These are phyloP conservation scores for Leonotis leonurus DNA, from an alignment of 257 asterid species.

Conservation along the genomic window DNA sequence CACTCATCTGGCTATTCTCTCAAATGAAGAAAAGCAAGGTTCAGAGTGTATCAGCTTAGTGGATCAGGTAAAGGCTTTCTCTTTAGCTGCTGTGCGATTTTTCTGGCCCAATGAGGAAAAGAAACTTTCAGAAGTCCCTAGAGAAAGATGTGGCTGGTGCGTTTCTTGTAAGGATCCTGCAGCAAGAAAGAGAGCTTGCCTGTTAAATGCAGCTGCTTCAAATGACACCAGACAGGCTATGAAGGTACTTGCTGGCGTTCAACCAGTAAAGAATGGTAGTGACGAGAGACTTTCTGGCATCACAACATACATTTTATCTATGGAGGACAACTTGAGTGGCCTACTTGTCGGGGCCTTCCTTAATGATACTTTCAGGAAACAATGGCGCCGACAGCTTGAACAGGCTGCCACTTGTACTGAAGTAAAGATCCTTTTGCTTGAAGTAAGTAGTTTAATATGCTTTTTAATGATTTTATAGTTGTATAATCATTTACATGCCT, in stretches of 20 bases:
- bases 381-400: constrained; percentile 66
- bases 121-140: constrained; percentile 66
- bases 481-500: constrained; percentile 7
- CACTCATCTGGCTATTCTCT: constrained; percentile 59
- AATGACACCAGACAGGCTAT: constrained; percentile 59
- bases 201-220: constrained; percentile 79
- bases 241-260: constrained; percentile 50
- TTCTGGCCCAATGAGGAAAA: constrained; percentile 82
- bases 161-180: constrained; percentile 61
- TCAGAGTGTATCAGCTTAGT: constrained; percentile 33
- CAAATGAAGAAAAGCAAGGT: constrained; percentile 55
- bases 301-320: constrained; percentile 46
- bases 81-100: constrained; percentile 53
- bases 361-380: constrained; percentile 43
- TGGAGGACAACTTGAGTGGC: constrained; percentile 82
- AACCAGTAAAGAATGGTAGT: constrained; percentile 45
- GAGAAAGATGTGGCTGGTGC: constrained; percentile 96
- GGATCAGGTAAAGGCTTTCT: constrained; percentile 74
- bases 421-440: constrained; percentile 60
- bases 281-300: constrained; percentile 60
- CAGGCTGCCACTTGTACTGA: constrained; percentile 44
- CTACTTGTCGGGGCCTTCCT: constrained; percentile 60
- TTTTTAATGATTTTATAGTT: constrained; percentile 11
- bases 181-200: constrained; percentile 65
- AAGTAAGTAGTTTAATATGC: constrained; percentile 39